Percentiles rank a stretch among this genome's conserved stretches.
Conservation (phyloP, 164 flowering plant species). For the Tetracentron sinense region DNA sequence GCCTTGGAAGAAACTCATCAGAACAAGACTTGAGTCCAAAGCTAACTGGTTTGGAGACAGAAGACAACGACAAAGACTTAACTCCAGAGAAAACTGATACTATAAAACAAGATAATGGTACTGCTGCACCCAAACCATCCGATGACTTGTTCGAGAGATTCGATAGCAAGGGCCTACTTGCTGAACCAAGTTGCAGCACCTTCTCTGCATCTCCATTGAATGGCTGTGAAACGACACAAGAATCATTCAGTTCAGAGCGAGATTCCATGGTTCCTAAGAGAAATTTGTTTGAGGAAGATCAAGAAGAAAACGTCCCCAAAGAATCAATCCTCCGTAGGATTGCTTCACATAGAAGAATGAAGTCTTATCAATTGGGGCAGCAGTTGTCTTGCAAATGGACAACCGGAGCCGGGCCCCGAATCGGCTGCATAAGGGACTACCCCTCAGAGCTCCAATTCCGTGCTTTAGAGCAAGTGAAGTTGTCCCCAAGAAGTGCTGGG, state of each 20-base stretch:
- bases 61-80: conserved; percentile 2
- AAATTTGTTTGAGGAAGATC: conserved; percentile 21
- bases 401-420: conserved; percentile 82
- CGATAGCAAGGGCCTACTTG: conserved; percentile 19
- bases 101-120: too few species aligned
- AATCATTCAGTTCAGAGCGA: conserved; percentile 17
- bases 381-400: conserved; percentile 79
- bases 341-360: conserved; percentile 55
- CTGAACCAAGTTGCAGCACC: conserved; percentile 5
- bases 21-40: conserved; percentile 8
- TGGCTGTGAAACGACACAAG: conserved; percentile 33
- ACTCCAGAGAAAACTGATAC: too few species aligned
- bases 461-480: conserved; percentile 62
- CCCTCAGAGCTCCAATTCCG: conserved; percentile 61
- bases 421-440: conserved; percentile 75
- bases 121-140: too few species aligned
- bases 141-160: conserved; percentile 21
- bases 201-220: conserved; percentile 19
- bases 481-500: conserved; percentile 62
- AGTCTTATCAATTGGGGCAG: conserved; percentile 63
- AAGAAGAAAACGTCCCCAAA: conserved; percentile 34
- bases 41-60: conserved; percentile 4
- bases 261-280: conserved; percentile 16
- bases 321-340: conserved; percentile 57
- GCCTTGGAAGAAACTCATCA: conserved; percentile 8